These are phyloP conservation scores for Pulveroboletus sp. DNA, from an alignment of 1,284 basidiomycete genomes.

Conservation along the genomic window DNA sequence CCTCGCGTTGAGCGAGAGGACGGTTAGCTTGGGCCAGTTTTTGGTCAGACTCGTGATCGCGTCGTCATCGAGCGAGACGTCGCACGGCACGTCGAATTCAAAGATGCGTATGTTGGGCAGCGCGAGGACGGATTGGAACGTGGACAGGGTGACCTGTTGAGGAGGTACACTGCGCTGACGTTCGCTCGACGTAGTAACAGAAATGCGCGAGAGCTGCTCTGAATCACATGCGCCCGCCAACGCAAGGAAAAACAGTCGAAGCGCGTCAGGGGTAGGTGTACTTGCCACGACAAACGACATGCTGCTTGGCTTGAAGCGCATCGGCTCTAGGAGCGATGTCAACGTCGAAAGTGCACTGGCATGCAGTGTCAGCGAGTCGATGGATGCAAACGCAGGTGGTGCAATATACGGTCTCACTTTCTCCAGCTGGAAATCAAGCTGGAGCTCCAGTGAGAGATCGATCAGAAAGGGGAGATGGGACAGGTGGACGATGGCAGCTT, in stretches of 20 bases:
- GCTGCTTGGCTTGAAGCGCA: conserved; percentile 18
- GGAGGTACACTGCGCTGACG: neutral
- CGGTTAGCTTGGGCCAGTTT: conserved; percentile 20
- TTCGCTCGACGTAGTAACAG: conserved; percentile 6
- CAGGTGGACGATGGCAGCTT: conserved; percentile 28
- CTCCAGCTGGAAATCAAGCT: conserved; percentile 14
- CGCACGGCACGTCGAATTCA: conserved; percentile 22
- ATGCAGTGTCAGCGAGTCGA: conserved; percentile 14
- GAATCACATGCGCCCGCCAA: conserved; percentile 20
- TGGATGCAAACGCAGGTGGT: conserved; percentile 18
- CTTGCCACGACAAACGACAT: conserved; percentile 21
- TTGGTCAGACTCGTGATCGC: conserved; percentile 17
- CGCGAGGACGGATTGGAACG: conserved; percentile 21
- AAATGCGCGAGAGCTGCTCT: conserved; percentile 14
- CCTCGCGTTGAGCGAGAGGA: conserved; percentile 17
- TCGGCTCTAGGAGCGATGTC: conserved; percentile 24
- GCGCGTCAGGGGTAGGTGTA: conserved; percentile 17
- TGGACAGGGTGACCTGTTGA: conserved; percentile 16
- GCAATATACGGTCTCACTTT: conserved; percentile 15
- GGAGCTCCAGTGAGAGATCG: conserved; percentile 23
- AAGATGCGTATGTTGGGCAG: conserved; percentile 17
- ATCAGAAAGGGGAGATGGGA: conserved; percentile 21
- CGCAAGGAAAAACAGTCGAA: conserved; percentile 26
- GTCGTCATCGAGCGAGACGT: conserved; percentile 19
- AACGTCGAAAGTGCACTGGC: conserved; percentile 13